Conservation (phyloP, 768 basidiomycete species). For the Pulveroboletus sp. region DNA sequence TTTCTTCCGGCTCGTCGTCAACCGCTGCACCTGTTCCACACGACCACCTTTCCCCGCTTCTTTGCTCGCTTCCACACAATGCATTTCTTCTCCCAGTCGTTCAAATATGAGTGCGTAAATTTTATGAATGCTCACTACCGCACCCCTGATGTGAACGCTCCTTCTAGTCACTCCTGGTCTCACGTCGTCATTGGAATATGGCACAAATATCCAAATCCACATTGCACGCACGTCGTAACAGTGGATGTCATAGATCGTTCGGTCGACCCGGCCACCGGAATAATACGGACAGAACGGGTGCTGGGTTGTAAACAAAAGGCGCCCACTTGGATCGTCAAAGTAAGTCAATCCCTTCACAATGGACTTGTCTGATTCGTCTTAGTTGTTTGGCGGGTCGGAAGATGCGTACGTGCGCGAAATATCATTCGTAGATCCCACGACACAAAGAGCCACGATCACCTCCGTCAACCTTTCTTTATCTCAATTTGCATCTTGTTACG, state of each 20-base stretch:
- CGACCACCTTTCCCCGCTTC: conserved; percentile 21
- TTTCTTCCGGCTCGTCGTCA: conserved; percentile 15
- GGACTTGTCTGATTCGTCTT: conserved; percentile 11
- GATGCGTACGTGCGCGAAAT: conserved; percentile 95
- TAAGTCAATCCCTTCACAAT: conserved; percentile 34
- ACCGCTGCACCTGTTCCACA: conserved; percentile 14
- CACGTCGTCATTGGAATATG: conserved; percentile 92
- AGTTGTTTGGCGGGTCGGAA: conserved; percentile 91
- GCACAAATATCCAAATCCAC: conserved; percentile 95
- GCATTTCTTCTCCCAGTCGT: conserved; percentile 87
- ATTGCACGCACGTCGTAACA: conserved; percentile 84
- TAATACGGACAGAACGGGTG: conserved; percentile 89
- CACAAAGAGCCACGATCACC: conserved; percentile 77
- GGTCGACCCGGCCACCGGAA: conserved; percentile 78
- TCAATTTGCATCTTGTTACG: conserved; percentile 92
- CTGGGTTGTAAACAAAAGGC: conserved; percentile 91
- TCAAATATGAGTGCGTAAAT: conserved; percentile 73
- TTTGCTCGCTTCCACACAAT: conserved; percentile 40
- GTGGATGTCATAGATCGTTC: conserved; percentile 85
- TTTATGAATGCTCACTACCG: conserved; percentile 1
- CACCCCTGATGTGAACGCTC: conserved; percentile 10
- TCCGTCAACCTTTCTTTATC: conserved; percentile 93
- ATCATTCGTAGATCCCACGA: conserved; percentile 85
- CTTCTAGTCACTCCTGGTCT: conserved; percentile 77
- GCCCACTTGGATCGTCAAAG: conserved; percentile 91